A percentile compares a stretch with the other conserved stretches of the same genome.
phyloP scores from a whole-genome alignment of 108 stramenopile genomes.

The Cylindrotheca closterium region DNA sequence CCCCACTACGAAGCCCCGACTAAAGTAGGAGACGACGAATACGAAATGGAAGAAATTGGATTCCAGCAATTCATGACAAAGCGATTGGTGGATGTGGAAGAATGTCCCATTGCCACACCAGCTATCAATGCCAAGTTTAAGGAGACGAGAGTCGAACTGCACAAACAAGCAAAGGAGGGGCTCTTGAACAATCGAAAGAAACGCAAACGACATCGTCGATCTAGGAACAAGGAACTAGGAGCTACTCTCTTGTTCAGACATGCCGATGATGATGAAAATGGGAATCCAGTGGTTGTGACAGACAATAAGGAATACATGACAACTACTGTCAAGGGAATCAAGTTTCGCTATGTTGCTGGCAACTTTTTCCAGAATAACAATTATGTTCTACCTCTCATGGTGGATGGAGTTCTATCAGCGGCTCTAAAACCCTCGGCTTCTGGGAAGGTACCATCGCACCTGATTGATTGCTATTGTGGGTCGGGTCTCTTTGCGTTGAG shows the following conservation, averaged over 20 bases:
- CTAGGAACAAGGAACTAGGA: constrained; percentile 34
- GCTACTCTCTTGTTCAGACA: constrained; percentile 90
- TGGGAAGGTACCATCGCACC: constrained; percentile 36
- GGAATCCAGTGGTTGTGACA: constrained; percentile 65
- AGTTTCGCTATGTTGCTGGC: constrained; percentile 89
- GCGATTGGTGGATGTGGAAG: constrained; percentile 85
- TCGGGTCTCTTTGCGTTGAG: constrained; percentile 90
- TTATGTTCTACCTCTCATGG: constrained; percentile 87
- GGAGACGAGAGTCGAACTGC: constrained; percentile 50
- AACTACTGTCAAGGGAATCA: constrained; percentile 63
- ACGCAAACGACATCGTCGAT: constrained; percentile 10
- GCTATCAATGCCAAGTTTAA: constrained; percentile 82
- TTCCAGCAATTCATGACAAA: constrained; percentile 78
- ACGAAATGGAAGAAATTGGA: constrained; percentile 45
- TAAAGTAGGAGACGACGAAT: constrained; percentile 29
- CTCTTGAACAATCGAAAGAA: constrained; percentile 26
- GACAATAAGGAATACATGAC: constrained; percentile 78
- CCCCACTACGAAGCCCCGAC: constrained; percentile 92
- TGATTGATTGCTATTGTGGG: constrained; percentile 98
- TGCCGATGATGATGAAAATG: constrained; percentile 41
- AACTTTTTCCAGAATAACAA: constrained; percentile 99
- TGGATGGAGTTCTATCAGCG: constrained; percentile 81
- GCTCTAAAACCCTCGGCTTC: constrained; percentile 26
- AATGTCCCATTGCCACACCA: constrained; percentile 92
- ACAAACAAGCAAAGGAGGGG: constrained; percentile 12